Evolutionary conservation across 352 stramenopile genomes (phyloP), one percentile per base, ranked within the genome.

Genomic region (Pseudoperonospora humuli): DNA sequence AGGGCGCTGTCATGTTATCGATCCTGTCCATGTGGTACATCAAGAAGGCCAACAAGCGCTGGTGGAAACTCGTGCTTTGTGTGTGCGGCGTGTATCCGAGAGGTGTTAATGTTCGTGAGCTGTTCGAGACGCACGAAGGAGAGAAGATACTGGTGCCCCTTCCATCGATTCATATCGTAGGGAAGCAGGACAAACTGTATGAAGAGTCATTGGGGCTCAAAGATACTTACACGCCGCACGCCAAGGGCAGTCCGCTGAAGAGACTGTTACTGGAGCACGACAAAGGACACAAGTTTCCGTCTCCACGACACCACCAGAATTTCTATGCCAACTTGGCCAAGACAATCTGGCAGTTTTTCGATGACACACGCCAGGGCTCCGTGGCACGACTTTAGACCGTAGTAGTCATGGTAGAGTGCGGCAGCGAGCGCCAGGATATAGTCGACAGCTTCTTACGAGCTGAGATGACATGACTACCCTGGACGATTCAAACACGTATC

Each of bases 231-330:
- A 50, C 37, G 5, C 25, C 56, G 10, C 39, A 78, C 23, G 39
- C 53, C 11, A 61, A 64, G 19, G 61, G 58, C 9, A 66, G 57
- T 50, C 47, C 52, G 3, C 25, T 77, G n/a, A 9, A 40, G 34
- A 64, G 67, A 26, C 13, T 74, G 20, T 20, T 78, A 6, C 6
- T 74, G n/a, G 62, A 82, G 26, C 59, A 78, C 26, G 57, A 68
- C 9, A 54, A 54, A 28, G 62, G 70, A 29, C 77, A 89, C 56
- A 84, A 84, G 32, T 86, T 89, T 51, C 75, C 77, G 5, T 81
- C 74, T 8, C 61, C 66, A 1, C 67, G 48, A 7, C 61, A 64
- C 35, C 54, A 86, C 49, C 46, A 63, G 14, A 29, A 60, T 28
- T 50, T 86, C 7, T 82, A 82, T 41, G 45, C 47, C 3, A 20